Base-by-base conservation (phyloP, 2,329 filamentous ascomycete species). In the Hymenotorrendiella dingleyae region DNA sequence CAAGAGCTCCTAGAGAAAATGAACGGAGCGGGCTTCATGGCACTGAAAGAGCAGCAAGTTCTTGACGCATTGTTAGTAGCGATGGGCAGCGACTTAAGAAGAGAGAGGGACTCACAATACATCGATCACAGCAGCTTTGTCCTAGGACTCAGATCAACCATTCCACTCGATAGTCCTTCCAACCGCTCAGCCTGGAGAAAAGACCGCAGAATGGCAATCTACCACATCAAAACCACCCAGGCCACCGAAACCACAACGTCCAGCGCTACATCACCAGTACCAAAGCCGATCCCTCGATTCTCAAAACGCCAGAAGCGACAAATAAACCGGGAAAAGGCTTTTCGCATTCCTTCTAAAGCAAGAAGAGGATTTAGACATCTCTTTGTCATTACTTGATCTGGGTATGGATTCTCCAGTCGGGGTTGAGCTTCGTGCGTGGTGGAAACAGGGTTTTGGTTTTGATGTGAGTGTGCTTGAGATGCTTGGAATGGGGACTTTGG, bases 371-470 rank as follows among this genome's bases (percentile, higher is more conserved):
- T n/a, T 36, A 9, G 22, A 42, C 12, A 42, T 12, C 7, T 33
- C 16, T 7, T 17, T 34, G 35, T 24, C 42, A 5, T 20, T 45
- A 7, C 26, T 12, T 16, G 21, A 41, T 8, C n/a, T 50, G 10
- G 49, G 51, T 16, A 24, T 52, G 5, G 49, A 54, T 17, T 49
- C 45, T 9, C 23, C 52, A 9, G 26, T 54, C 1, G 40, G 38
- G 6, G 45, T 54, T 37, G 51, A 54, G 40, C 7, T 53, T 10
- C 38, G 50, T 3, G 36, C 23, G 16, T 50, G 47, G 50, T 49
- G 41, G 44, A 40, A 36, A 19, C 32, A 26, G 19, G 35, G 22
- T 4, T 39, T 49, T 23, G 32, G 37, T 10, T 33, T 43, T 6
- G 43, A 46, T 27, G 34, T 49, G 16, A 43, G 30, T 20, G 37